Evolutionary conservation across 1,284 basidiomycete species (phyloP).

Genomic region (Papiliotrema fonsecae): DNA sequence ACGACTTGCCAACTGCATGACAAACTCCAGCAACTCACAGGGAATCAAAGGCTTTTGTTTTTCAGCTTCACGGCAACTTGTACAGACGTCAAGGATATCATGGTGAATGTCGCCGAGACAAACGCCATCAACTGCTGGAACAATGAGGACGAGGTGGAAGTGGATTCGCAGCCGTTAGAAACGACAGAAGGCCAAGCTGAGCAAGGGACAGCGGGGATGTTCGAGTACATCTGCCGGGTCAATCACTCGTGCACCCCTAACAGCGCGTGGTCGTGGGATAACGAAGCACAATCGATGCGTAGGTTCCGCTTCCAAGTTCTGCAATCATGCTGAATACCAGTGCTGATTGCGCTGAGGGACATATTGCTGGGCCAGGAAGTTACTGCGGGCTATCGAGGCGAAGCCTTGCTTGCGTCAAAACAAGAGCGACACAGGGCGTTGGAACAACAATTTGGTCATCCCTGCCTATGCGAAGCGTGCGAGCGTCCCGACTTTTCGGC

Average conservation of each 20-base stretch:
- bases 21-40: neutral
- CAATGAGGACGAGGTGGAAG: neutral
- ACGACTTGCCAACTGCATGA: neutral
- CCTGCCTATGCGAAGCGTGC: neutral
- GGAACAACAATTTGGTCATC: neutral
- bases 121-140: neutral
- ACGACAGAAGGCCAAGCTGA: neutral
- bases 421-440: neutral
- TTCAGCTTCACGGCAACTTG: neutral
- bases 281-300: neutral
- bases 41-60: neutral
- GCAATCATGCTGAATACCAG: neutral
- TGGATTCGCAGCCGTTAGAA: neutral
- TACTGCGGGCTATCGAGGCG: neutral
- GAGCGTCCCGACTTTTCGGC: neutral
- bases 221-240: neutral
- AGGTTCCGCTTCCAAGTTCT: neutral
- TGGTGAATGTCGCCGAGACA: neutral
- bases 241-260: slow-evolving; percentile 2
- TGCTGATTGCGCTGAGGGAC: neutral
- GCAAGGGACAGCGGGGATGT: too few species aligned
- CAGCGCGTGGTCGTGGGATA: neutral
- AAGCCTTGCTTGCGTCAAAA: neutral
- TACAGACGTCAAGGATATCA: neutral
- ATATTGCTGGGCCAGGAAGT: neutral